A percentile compares a stretch with the other conserved stretches of the same genome.
phyloP scores from a whole-genome alignment of 2,329 filamentous ascomycete genomes.

The Botrytis deweyae region DNA sequence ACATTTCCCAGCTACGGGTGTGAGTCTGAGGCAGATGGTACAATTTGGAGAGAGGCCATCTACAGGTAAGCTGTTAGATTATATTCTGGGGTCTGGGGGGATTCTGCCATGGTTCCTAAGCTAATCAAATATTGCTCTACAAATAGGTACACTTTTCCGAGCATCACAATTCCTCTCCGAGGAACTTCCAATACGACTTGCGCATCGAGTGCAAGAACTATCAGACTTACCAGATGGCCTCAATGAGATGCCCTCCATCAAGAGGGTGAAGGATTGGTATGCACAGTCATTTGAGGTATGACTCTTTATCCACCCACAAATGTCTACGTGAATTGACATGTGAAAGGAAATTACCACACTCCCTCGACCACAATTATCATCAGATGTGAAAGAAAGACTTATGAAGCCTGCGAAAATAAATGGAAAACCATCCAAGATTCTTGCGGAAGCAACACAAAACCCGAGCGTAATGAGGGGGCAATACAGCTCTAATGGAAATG shows the following conservation, averaged over 20 bases:
- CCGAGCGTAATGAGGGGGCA: constrained; percentile 85
- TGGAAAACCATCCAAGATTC: constrained; percentile 62
- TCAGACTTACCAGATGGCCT: constrained; percentile 90
- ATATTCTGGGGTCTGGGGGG: not conserved
- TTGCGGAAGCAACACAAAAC: constrained; percentile 83
- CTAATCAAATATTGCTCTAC: constrained; percentile 2
- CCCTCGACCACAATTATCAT: constrained; percentile 71
- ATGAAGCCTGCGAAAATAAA: constrained; percentile 58
- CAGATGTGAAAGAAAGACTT: constrained; percentile 77
- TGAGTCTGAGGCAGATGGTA: constrained; percentile 97
- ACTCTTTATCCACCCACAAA: constrained; percentile 4
- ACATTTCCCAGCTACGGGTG: constrained; percentile 92
- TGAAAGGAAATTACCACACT: constrained; percentile 85
- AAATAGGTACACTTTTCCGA: constrained; percentile 84
- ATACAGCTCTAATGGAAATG: constrained; percentile 60
- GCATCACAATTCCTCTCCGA: constrained; percentile 98
- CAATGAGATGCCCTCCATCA: constrained; percentile 96
- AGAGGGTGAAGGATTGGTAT: constrained; percentile 96
- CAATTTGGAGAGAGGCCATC: constrained; percentile 96
- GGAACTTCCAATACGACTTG: constrained; percentile 93
- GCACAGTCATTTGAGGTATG: constrained; percentile 97
- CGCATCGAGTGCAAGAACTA: constrained; percentile 94
- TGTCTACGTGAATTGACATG: constrained; percentile 31
- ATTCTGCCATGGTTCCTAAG: not conserved
- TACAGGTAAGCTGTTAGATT: constrained; percentile 61